phyloP scores from a whole-genome alignment of 345 rosid species.

The Kandelia obovata region DNA sequence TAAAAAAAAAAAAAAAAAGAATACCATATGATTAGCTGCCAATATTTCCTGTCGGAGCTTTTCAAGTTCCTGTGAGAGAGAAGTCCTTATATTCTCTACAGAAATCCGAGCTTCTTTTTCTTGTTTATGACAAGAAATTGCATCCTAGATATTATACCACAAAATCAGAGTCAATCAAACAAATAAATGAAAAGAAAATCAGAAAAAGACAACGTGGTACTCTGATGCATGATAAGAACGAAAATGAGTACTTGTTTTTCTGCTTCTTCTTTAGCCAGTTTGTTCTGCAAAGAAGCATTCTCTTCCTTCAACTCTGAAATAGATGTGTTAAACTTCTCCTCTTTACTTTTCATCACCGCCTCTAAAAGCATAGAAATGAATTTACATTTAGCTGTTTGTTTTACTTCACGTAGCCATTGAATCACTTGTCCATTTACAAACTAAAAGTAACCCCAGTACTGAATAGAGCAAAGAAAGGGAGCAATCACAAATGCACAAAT shows the following conservation, averaged over 20 bases:
- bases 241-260: constrained; percentile 52
- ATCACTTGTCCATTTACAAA: neutral
- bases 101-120: constrained; percentile 64
- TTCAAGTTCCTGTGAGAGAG: constrained; percentile 62
- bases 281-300: constrained; percentile 47
- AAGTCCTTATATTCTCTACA: constrained; percentile 53
- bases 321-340: constrained; percentile 38
- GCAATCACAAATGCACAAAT: too few relatives aligned
- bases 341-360: constrained; percentile 52
- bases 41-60: constrained; percentile 60
- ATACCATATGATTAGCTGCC: constrained; percentile 71
- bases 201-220: neutral
- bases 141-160: constrained; percentile 47
- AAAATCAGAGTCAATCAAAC: neutral
- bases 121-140: constrained; percentile 48
- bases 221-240: neutral
- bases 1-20: neutral
- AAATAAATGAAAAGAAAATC: neutral
- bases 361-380: constrained; percentile 34
- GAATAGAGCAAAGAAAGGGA: neutral
- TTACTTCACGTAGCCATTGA: neutral
- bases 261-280: constrained; percentile 53
- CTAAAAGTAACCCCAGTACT: neutral
- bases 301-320: constrained; percentile 46
- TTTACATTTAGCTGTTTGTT: constrained; percentile 5